A percentile compares a stretch with the other conserved stretches of the same genome.
Evolutionary conservation across 2,329 filamentous ascomycete genomes (phyloP).

Genomic region (Hypomyces rosellus): DNA sequence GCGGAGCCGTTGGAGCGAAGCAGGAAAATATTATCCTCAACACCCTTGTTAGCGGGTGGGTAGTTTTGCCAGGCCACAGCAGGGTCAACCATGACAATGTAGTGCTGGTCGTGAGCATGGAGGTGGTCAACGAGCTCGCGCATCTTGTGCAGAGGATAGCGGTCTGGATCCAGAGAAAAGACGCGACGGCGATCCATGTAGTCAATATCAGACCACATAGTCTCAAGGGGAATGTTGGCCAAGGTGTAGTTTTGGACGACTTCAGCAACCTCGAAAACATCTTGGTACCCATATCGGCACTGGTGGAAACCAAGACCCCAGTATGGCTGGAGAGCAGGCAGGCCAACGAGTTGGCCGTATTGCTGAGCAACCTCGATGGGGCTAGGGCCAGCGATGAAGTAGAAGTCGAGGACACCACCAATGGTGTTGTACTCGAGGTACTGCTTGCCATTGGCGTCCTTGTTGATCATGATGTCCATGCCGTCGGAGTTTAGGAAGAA

Average conservation of each 20-base stretch:
- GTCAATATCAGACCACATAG: constrained; percentile 69
- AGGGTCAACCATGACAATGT: constrained; percentile 74
- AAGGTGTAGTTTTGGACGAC: constrained; percentile 61
- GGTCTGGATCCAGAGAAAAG: constrained; percentile 62
- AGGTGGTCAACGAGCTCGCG: constrained; percentile 60
- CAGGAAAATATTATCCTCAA: constrained; percentile 42
- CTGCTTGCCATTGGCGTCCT: constrained; percentile 51
- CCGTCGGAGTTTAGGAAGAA: constrained; percentile 72
- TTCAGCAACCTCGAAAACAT: constrained; percentile 61
- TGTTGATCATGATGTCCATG: constrained; percentile 66
- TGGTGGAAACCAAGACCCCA: constrained; percentile 79
- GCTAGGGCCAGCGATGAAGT: constrained; percentile 69
- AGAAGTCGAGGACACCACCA: constrained; percentile 72
- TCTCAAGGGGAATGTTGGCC: constrained; percentile 63
- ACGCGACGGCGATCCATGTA: constrained; percentile 54
- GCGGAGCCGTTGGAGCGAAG: constrained; percentile 48
- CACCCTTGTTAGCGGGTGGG: constrained; percentile 33
- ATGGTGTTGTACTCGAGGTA: constrained; percentile 77
- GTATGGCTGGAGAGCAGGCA: constrained; percentile 75
- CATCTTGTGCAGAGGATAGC: constrained; percentile 57
- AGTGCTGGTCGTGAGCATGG: constrained; percentile 60
- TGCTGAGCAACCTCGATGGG: constrained; percentile 62
- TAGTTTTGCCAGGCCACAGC: constrained; percentile 49
- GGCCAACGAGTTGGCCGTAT: constrained; percentile 62
- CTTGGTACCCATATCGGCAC: constrained; percentile 73